phyloP scores from a whole-genome alignment of 192 early-diverging fungal genomes.

The Umbelopsis vinacea region DNA sequence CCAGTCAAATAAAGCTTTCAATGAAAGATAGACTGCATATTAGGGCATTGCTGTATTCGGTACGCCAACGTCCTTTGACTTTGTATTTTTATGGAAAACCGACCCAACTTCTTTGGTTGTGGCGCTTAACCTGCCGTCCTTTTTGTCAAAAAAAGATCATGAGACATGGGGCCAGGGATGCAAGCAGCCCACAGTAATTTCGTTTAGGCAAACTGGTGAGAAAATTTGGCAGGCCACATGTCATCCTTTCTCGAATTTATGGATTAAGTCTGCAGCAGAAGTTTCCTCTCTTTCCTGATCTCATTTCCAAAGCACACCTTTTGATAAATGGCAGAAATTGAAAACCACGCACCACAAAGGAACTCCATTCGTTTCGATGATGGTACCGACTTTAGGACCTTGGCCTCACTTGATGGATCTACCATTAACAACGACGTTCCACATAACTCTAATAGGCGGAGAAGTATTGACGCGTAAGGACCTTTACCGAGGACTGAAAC shows the following conservation, averaged over 20 bases:
- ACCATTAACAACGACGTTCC: conserved; percentile 9
- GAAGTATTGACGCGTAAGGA: conserved; percentile 19
- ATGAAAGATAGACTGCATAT: too few relatives aligned
- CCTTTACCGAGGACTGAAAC: background rate
- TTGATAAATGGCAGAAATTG: conserved; percentile 10
- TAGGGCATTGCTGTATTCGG: too few relatives aligned
- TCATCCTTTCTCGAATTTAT: background rate
- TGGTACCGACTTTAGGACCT: background rate
- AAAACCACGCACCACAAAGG: background rate
- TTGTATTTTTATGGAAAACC: background rate
- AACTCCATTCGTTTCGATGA: conserved; percentile 18
- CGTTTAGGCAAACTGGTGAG: background rate
- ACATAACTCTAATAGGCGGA: background rate
- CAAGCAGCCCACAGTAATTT: background rate
- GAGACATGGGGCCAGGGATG: background rate
- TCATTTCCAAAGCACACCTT: background rate
- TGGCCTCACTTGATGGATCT: background rate
- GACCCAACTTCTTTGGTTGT: conserved; percentile 8
- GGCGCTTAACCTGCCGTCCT: background rate
- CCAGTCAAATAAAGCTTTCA: too few relatives aligned
- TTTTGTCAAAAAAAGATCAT: conserved; percentile 9
- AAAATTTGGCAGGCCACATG: conserved; percentile 10
- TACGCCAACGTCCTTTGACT: too few relatives aligned
- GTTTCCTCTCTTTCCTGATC: conserved; percentile 14
- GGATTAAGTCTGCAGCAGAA: background rate